Conservation (phyloP, 148 eudicot genomes). For the Amaranthus hypochondriacus region DNA sequence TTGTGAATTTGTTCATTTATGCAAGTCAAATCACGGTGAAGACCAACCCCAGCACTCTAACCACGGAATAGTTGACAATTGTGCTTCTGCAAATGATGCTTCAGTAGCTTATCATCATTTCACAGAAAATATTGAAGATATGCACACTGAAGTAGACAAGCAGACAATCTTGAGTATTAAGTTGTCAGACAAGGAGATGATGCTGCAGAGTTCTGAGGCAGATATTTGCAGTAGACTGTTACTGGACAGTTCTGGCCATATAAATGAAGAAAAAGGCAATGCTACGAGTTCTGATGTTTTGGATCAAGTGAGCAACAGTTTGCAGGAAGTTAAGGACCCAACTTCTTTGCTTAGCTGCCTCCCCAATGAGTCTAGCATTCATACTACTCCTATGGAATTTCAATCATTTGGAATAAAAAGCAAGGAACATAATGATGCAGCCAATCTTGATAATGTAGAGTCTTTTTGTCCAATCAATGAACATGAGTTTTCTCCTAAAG, state of each 20-base stretch:
- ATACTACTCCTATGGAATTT: slow-evolving; percentile 22
- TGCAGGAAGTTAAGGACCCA: slow-evolving; percentile 18
- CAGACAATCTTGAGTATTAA: slow-evolving; percentile 9
- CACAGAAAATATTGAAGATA: slow-evolving; percentile 12
- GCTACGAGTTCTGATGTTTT: not conserved
- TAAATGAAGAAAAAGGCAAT: not conserved
- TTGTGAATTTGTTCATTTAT: not conserved
- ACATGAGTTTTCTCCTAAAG: slow-evolving; percentile 4
- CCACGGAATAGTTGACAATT: not conserved
- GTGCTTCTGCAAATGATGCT: slow-evolving; percentile 5
- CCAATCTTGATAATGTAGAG: slow-evolving; percentile 12
- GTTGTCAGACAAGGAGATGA: slow-evolving; percentile 7
- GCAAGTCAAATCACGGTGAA: slow-evolving; percentile 5
- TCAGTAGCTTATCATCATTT: slow-evolving; percentile 4
- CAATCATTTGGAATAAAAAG: slow-evolving; percentile 20
- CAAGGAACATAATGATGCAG: slow-evolving; percentile 17
- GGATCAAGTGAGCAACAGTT: not conserved
- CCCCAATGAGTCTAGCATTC: slow-evolving; percentile 9
- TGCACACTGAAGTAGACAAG: slow-evolving; percentile 10
- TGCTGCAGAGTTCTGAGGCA: not conserved
- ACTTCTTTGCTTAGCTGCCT: slow-evolving; percentile 11
- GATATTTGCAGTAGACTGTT: not conserved
- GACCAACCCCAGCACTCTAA: not conserved
- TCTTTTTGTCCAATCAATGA: slow-evolving; percentile 14
- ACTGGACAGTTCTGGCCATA: slow-evolving; percentile 3